phyloP scores from a whole-genome alignment of 2,329 filamentous ascomycete genomes.

The Phoma herbarum region DNA sequence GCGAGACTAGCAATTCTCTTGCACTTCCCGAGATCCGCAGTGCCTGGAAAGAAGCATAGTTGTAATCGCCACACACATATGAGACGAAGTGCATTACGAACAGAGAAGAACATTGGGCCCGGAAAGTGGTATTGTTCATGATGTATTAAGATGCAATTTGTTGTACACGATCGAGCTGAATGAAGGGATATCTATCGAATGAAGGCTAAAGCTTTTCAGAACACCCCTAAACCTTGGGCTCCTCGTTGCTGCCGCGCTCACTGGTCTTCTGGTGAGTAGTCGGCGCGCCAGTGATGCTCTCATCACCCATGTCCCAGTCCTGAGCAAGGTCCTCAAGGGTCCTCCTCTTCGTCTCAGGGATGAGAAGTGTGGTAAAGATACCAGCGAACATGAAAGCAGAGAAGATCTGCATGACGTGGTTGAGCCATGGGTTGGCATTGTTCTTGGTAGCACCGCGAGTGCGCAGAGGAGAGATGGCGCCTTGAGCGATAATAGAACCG shows the following conservation, averaged over 20 bases:
- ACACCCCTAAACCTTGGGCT: conserved; percentile 21
- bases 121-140: background rate
- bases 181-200: conserved; percentile 15
- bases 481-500: conserved; percentile 60
- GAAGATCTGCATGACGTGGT: conserved; percentile 79
- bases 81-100: background rate
- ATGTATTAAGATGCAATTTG: conserved; percentile 8
- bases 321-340: conserved; percentile 74
- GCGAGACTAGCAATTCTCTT: background rate
- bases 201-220: background rate
- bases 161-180: conserved; percentile 9
- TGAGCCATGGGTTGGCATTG: conserved; percentile 69
- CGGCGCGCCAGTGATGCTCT: conserved; percentile 42
- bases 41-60: background rate
- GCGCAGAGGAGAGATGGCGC: conserved; percentile 57
- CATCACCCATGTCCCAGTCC: conserved; percentile 48
- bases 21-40: too few species aligned
- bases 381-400: conserved; percentile 82
- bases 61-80: background rate
- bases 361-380: conserved; percentile 71
- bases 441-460: conserved; percentile 59
- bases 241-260: conserved; percentile 36
- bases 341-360: conserved; percentile 79
- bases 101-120: background rate
- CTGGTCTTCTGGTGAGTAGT: conserved; percentile 26